Percentiles rank a stretch among this genome's conserved stretches.
Conservation (phyloP, 345 rosid genomes). For the Salix dunnii region DNA sequence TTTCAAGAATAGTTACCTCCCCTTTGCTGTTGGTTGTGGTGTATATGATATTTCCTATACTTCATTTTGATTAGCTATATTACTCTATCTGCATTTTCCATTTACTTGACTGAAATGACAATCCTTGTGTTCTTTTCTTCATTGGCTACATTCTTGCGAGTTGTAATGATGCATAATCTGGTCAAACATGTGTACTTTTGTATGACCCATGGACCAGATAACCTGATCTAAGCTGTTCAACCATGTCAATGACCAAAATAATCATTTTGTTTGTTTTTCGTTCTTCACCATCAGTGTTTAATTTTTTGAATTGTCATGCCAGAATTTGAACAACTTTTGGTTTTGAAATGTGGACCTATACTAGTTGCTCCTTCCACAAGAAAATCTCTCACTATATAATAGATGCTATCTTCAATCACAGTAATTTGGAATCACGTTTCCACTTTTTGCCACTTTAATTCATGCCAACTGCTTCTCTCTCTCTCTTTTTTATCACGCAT, state of each 20-base stretch:
- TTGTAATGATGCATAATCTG: constrained; percentile 3
- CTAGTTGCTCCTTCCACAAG: background rate
- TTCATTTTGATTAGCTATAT: background rate
- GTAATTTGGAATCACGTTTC: background rate
- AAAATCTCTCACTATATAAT: background rate
- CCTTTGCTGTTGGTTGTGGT: background rate
- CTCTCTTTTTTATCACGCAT: background rate
- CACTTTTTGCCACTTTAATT: background rate
- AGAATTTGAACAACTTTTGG: background rate
- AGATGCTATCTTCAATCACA: background rate
- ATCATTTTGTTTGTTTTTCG: background rate
- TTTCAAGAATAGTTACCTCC: background rate
- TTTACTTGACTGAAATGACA: background rate
- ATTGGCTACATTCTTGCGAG: background rate
- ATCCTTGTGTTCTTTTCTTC: background rate
- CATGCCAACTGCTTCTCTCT: background rate
- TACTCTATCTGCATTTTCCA: background rate
- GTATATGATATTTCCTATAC: background rate
- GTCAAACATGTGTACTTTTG: background rate
- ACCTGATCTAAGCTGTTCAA: background rate
- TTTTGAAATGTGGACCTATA: background rate
- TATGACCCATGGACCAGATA: background rate
- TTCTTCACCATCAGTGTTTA: background rate
- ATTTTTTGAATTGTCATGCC: background rate
- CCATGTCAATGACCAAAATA: background rate